phyloP scores from a whole-genome alignment of 1,284 basidiomycete genomes.

The Ganoderma lingzhi region DNA sequence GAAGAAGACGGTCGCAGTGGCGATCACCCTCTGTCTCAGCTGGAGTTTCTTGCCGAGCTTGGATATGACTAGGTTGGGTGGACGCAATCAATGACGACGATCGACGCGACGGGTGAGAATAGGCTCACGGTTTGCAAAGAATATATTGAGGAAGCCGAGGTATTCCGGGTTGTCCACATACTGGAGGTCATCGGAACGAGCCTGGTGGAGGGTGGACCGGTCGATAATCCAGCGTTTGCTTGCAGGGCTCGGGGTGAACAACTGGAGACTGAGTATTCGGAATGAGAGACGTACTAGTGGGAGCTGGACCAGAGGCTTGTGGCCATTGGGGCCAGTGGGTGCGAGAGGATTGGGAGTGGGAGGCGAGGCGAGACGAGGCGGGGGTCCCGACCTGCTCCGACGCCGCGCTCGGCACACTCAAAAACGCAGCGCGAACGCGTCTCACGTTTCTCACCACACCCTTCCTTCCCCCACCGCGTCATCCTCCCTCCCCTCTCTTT shows the following conservation, averaged over 20 bases:
- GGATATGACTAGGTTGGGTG: constrained; percentile 70
- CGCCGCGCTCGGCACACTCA: constrained; percentile 11
- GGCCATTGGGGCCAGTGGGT: constrained; percentile 56
- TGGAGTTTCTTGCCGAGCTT: constrained; percentile 88
- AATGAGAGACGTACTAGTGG: constrained; percentile 62
- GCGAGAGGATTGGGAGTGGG: background rate
- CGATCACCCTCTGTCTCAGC: constrained; percentile 89
- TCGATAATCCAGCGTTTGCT: constrained; percentile 92
- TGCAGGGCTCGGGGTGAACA: constrained; percentile 16
- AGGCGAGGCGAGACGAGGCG: background rate
- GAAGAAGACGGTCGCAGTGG: constrained; percentile 95
- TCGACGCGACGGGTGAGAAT: constrained; percentile 3
- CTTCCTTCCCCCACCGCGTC: constrained; percentile 22
- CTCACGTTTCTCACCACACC: constrained; percentile 5
- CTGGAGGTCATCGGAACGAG: constrained; percentile 78
- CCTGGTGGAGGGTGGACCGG: constrained; percentile 73
- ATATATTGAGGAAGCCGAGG: constrained; percentile 83
- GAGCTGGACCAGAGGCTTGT: constrained; percentile 82
- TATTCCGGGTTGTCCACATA: constrained; percentile 81
- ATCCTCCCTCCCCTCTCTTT: constrained; percentile 16
- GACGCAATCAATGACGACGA: background rate
- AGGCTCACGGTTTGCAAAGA: constrained; percentile 80
- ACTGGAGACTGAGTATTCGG: background rate
- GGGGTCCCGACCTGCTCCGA: constrained; percentile 35
- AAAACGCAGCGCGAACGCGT: constrained; percentile 25